phyloP scores from a whole-genome alignment of 139 green algal genomes.

The Volvox reticuliferus region DNA sequence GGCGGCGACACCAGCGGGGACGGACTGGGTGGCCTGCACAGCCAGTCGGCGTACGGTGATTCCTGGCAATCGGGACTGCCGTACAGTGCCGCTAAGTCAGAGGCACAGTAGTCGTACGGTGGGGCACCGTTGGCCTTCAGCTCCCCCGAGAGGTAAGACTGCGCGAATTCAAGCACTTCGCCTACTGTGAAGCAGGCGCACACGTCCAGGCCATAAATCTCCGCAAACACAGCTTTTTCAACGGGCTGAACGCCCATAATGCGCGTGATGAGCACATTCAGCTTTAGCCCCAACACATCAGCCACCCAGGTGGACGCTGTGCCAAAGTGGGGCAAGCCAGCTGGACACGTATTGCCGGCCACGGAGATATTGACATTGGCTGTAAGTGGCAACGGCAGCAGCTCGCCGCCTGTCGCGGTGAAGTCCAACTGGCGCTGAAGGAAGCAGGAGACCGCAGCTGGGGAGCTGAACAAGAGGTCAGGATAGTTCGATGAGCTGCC shows the following conservation, averaged over 20 bases:
- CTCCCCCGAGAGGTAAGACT: not conserved
- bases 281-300: conserved; percentile 37
- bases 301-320: conserved; percentile 2
- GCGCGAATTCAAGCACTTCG: not conserved
- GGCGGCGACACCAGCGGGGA: not conserved
- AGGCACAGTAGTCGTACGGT: conserved; percentile 22
- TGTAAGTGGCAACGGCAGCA: not conserved
- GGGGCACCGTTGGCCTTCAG: not conserved
- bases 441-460: conserved; percentile 24
- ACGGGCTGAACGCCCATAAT: not conserved
- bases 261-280: conserved; percentile 26
- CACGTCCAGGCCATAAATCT: not conserved
- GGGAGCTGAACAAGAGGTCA: not conserved
- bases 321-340: not conserved
- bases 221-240: not conserved
- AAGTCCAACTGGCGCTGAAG: not conserved
- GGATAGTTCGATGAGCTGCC: not conserved
- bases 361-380: not conserved
- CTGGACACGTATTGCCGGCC: not conserved
- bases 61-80: not conserved
- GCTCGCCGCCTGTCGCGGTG: too few relatives aligned
- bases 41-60: not conserved
- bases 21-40: not conserved
- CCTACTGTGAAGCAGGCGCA: conserved; percentile 4
- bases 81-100: not conserved